A percentile compares a stretch with the other conserved stretches of the same genome.
phyloP scores from a whole-genome alignment of 768 basidiomycete species.

The Amanita rimosa region DNA sequence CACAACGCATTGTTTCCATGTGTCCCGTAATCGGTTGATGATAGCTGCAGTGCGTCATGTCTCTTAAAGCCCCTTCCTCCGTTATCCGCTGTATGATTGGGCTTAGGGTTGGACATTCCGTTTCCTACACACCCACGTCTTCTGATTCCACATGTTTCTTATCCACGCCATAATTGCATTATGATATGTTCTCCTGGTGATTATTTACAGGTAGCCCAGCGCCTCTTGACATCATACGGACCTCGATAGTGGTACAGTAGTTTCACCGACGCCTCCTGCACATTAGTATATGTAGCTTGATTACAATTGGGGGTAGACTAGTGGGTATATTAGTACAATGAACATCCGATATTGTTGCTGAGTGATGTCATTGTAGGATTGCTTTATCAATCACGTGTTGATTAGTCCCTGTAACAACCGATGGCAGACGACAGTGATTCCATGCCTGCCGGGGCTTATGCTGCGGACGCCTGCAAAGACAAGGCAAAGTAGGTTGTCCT shows the following conservation, averaged over 20 bases:
- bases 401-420: neutral
- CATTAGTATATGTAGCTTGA: neutral
- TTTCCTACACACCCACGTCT: neutral
- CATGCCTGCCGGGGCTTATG: neutral
- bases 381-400: conserved; percentile 2
- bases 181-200: conserved; percentile 3
- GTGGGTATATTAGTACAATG: neutral
- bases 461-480: neutral
- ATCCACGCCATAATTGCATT: conserved; percentile 5
- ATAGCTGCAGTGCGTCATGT: neutral
- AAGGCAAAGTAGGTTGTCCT: neutral
- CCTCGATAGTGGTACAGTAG: conserved; percentile 2
- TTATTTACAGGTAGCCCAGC: neutral
- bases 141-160: neutral
- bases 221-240: neutral
- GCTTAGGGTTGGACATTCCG: neutral
- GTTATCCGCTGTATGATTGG: neutral
- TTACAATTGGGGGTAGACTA: neutral
- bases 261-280: neutral
- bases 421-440: conserved; percentile 3
- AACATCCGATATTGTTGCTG: neutral
- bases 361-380: neutral
- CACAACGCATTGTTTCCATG: neutral
- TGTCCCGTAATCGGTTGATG: neutral
- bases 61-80: neutral